These are phyloP conservation scores for Rhodocollybia butyracea DNA, from an alignment of 768 basidiomycete genomes.

Conservation along the genomic window DNA sequence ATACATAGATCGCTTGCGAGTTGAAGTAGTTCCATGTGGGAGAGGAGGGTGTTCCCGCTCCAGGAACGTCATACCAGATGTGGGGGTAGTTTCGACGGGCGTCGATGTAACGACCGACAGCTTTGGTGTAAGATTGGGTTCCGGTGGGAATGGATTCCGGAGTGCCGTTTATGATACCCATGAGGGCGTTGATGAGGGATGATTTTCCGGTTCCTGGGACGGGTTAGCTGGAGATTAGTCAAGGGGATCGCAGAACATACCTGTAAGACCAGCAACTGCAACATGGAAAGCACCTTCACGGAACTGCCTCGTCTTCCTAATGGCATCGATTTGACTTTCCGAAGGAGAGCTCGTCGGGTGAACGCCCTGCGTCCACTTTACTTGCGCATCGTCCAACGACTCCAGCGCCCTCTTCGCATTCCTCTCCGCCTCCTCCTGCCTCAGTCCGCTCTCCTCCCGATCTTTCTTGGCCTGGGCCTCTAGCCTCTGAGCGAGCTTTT, in stretches of 20 bases:
- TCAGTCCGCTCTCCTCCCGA: neutral
- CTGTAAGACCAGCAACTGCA: conserved; percentile 25
- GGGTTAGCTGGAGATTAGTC: too few species aligned
- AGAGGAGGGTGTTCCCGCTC: neutral
- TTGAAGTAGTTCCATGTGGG: conserved; percentile 6
- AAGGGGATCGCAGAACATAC: too few species aligned
- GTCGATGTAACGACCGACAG: conserved; percentile 3
- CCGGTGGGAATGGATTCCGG: neutral
- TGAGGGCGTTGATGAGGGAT: conserved; percentile 15
- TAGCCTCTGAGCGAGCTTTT: neutral
- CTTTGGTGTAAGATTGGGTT: neutral
- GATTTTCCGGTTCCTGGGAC: conserved; percentile 31
- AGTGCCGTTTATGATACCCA: conserved; percentile 1
- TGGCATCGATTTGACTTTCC: neutral
- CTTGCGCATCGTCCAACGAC: neutral
- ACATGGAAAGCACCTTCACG: conserved; percentile 22
- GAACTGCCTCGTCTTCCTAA: conserved; percentile 1
- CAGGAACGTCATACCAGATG: conserved; percentile 9
- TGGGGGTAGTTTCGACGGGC: conserved; percentile 1
- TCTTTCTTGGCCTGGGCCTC: conserved; percentile 5
- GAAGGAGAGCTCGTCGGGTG: neutral
- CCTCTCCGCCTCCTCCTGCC: conserved; percentile 5
- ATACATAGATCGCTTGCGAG: conserved; percentile 9
- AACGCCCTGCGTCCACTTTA: conserved; percentile 1
- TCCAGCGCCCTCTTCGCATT: conserved; percentile 1